Evolutionary conservation across 345 rosid species (phyloP).

Genomic region (Conringia planisiliqua): DNA sequence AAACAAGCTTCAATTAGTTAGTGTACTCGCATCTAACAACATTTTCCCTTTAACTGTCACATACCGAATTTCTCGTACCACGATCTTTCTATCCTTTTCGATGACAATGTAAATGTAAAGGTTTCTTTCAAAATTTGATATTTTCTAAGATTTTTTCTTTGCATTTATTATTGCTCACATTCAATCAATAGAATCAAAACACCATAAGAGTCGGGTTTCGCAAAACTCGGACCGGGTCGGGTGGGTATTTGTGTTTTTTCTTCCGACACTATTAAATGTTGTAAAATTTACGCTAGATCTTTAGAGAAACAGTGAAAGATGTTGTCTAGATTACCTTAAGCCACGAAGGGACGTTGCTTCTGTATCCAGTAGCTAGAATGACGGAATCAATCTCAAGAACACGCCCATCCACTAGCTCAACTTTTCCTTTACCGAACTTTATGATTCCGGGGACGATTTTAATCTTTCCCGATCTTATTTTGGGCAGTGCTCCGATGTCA

Average conservation of each 20-base stretch:
- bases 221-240: slow-evolving; percentile 30
- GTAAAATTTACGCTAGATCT: background rate
- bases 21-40: background rate
- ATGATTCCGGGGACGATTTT: slow-evolving; percentile 70
- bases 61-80: slow-evolving; percentile 1
- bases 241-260: slow-evolving; percentile 21
- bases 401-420: slow-evolving; percentile 64
- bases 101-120: background rate
- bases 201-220: slow-evolving; percentile 21
- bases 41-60: background rate
- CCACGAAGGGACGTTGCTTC: slow-evolving; percentile 97
- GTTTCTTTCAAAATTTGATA: no score
- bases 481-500: slow-evolving; percentile 67
- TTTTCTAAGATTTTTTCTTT: background rate
- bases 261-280: slow-evolving; percentile 26
- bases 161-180: slow-evolving; percentile 16
- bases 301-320: background rate
- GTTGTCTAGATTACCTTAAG: slow-evolving; percentile 49
- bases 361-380: slow-evolving; percentile 82
- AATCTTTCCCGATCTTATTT: slow-evolving; percentile 67
- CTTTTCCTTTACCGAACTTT: slow-evolving; percentile 46
- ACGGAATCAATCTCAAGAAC: slow-evolving; percentile 62
- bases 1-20: slow-evolving; percentile 1
- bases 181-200: background rate
- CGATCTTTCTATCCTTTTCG: background rate